phyloP scores from a whole-genome alignment of 1,139 yeast species.

The Magnusiomyces paraingens region DNA sequence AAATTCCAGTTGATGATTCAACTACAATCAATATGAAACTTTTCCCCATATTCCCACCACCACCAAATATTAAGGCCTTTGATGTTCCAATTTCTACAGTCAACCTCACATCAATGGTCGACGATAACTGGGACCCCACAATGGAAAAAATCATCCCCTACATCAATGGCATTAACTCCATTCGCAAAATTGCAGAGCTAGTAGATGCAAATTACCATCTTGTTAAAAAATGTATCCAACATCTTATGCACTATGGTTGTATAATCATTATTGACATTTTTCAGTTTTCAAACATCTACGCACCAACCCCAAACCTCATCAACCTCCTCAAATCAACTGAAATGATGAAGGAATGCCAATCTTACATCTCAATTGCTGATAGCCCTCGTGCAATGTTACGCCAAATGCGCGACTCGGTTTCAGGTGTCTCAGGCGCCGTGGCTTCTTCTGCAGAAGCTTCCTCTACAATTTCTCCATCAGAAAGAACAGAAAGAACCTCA shows the following conservation, averaged over 20 bases:
- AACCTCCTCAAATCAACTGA: conserved; percentile 55
- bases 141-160: conserved; percentile 81
- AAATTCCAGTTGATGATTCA: conserved; percentile 85
- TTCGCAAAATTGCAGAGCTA: conserved; percentile 65
- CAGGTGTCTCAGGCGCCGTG: not conserved
- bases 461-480: too few relatives aligned
- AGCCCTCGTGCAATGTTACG: not conserved
- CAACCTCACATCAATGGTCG: conserved; percentile 60
- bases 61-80: conserved; percentile 59
- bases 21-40: conserved; percentile 88
- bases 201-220: conserved; percentile 76
- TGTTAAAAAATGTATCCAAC: conserved; percentile 84
- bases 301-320: conserved; percentile 76
- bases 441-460: too few relatives aligned
- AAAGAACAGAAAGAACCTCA: too few relatives aligned
- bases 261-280: conserved; percentile 78
- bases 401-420: conserved; percentile 3
- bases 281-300: conserved; percentile 82
- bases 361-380: conserved; percentile 45
- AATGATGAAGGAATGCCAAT: conserved; percentile 81
- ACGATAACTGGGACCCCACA: conserved; percentile 96
- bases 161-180: conserved; percentile 82
- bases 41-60: conserved; percentile 81
- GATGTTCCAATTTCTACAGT: conserved; percentile 91
- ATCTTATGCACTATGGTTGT: conserved; percentile 82